These are phyloP conservation scores for Pisolithus microcarpus DNA, from an alignment of 768 basidiomycete species.

Conservation along the genomic window DNA sequence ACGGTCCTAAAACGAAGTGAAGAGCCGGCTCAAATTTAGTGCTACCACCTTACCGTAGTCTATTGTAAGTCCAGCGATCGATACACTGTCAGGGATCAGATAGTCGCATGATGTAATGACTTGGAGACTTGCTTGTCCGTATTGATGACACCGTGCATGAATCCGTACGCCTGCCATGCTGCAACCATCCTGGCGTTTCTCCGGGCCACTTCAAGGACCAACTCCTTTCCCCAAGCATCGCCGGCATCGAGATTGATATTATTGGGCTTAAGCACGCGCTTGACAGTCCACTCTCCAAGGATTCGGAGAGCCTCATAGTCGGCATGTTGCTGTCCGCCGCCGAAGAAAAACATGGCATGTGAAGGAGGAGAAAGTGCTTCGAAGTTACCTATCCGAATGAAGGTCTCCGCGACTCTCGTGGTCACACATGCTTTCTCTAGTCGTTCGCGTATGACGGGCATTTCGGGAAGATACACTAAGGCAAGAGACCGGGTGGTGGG, in stretches of 20 bases:
- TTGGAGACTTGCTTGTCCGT: constrained; percentile 74
- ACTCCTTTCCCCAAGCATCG: constrained; percentile 59
- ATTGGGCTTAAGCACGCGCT: constrained; percentile 48
- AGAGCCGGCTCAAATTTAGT: background rate
- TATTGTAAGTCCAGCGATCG: constrained; percentile 67
- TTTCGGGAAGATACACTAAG: constrained; percentile 62
- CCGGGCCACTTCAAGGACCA: constrained; percentile 73
- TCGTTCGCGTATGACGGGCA: constrained; percentile 72
- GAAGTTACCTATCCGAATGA: constrained; percentile 87
- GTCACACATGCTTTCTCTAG: constrained; percentile 66
- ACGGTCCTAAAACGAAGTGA: constrained; percentile 53
- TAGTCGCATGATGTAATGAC: background rate
- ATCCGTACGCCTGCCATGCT: constrained; percentile 91
- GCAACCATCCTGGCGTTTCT: constrained; percentile 92
- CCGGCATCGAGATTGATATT: constrained; percentile 34
- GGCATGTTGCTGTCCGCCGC: constrained; percentile 68
- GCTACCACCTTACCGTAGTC: constrained; percentile 49
- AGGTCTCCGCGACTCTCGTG: constrained; percentile 81
- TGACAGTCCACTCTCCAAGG: constrained; percentile 69
- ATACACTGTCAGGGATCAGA: constrained; percentile 43
- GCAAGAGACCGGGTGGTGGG: constrained; percentile 86
- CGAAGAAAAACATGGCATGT: constrained; percentile 52
- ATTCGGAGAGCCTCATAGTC: constrained; percentile 69
- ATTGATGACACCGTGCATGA: constrained; percentile 96
- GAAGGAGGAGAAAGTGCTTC: constrained; percentile 67